These are phyloP conservation scores for Onygenales sp. DNA, from an alignment of 2,329 filamentous ascomycete genomes.

Conservation along the genomic window DNA sequence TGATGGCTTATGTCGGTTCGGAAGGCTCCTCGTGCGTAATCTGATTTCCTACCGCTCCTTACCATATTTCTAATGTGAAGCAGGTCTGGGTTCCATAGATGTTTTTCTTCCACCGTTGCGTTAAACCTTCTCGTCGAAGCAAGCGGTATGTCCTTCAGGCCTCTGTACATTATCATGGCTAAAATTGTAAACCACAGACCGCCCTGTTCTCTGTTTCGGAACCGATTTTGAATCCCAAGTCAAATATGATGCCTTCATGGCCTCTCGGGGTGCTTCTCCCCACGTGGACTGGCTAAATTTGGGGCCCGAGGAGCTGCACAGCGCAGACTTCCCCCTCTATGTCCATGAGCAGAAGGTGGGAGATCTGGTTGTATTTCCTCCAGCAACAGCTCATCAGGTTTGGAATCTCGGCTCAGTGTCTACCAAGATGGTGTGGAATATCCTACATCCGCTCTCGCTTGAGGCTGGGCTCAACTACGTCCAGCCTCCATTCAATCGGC, in stretches of 20 bases:
- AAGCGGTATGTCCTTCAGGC: conserved; percentile 14
- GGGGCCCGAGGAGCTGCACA: conserved; percentile 18
- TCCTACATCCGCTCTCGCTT: conserved; percentile 25
- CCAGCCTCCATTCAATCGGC: conserved; percentile 25
- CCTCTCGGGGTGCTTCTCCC: conserved; percentile 22
- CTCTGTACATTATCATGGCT: neutral
- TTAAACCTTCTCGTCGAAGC: conserved; percentile 25
- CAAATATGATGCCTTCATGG: conserved; percentile 26
- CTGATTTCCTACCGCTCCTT: neutral
- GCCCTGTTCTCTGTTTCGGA: conserved; percentile 24
- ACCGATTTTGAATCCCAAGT: conserved; percentile 25
- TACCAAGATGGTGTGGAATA: conserved; percentile 29
- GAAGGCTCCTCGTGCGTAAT: conserved; percentile 20
- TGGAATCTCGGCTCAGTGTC: conserved; percentile 26
- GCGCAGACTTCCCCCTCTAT: conserved; percentile 28
- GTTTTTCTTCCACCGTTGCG: conserved; percentile 28
- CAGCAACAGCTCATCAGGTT: conserved; percentile 28
- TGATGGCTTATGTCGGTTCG: conserved; percentile 30
- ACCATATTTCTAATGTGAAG: neutral
- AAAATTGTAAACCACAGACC: conserved; percentile 8
- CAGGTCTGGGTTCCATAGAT: conserved; percentile 28
- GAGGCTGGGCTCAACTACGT: conserved; percentile 25
- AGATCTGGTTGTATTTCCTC: conserved; percentile 27
- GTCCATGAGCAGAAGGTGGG: conserved; percentile 24
- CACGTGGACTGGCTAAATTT: conserved; percentile 28